Evolutionary conservation across 306 rosid genomes (phyloP).

Genomic region (Begonia fuchsioides): DNA sequence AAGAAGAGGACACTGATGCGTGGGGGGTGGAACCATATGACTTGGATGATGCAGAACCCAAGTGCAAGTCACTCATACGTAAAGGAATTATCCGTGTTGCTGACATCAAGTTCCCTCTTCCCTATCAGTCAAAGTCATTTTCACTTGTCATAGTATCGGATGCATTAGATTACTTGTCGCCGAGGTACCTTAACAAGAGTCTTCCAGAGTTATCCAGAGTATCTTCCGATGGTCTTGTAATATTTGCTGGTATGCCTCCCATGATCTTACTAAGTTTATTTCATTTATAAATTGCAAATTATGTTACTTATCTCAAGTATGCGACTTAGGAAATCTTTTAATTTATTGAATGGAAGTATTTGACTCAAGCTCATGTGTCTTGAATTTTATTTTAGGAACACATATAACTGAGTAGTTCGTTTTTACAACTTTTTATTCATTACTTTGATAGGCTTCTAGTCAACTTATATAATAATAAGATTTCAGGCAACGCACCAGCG

Average conservation of each 20-base stretch:
- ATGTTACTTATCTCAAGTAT: too few species aligned
- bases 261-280: too few species aligned
- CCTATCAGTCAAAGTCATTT: constrained; percentile 72
- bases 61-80: constrained; percentile 60
- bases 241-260: constrained; percentile 43
- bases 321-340: too few species aligned
- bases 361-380: too few species aligned
- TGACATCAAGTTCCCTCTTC: constrained; percentile 74
- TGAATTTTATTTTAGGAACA: too few species aligned
- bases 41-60: constrained; percentile 58
- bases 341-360: too few species aligned
- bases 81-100: constrained; percentile 69
- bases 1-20: constrained; percentile 65
- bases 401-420: too few species aligned
- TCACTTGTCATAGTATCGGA: constrained; percentile 74
- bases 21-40: constrained; percentile 96
- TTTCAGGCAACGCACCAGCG: too few species aligned
- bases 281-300: too few species aligned
- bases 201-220: constrained; percentile 81
- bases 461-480: too few species aligned
- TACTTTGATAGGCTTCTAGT: too few species aligned
- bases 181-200: constrained; percentile 68
- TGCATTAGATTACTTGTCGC: constrained; percentile 82
- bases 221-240: constrained; percentile 53
- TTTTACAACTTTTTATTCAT: too few species aligned